These are phyloP conservation scores for Dillenia turbinata DNA, from an alignment of 164 flowering plant species.

Conservation along the genomic window DNA sequence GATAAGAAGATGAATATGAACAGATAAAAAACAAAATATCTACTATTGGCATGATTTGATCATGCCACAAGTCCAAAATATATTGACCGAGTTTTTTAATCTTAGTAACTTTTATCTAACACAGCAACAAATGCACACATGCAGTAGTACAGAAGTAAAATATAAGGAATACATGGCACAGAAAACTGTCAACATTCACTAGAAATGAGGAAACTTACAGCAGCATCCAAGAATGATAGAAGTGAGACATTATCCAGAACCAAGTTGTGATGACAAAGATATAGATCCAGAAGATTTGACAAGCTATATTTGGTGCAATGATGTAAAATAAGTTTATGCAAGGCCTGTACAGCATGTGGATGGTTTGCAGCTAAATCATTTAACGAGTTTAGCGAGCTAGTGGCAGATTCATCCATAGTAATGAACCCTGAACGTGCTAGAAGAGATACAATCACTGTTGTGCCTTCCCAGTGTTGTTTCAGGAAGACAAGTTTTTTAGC, in stretches of 20 bases:
- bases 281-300: conserved; percentile 84
- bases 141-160: background rate
- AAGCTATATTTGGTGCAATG: conserved; percentile 62
- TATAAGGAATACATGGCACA: conserved; percentile 4
- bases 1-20: too few relatives aligned
- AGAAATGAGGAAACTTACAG: conserved; percentile 55
- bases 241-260: conserved; percentile 54
- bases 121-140: too few relatives aligned
- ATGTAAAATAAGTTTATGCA: conserved; percentile 63
- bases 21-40: too few relatives aligned
- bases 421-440: conserved; percentile 77
- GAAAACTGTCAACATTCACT: conserved; percentile 16
- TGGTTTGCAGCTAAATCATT: conserved; percentile 19
- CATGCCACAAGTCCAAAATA: too few relatives aligned
- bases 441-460: conserved; percentile 56
- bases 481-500: conserved; percentile 70
- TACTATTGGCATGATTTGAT: too few relatives aligned
- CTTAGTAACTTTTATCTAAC: too few relatives aligned
- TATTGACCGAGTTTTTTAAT: too few relatives aligned
- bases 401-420: conserved; percentile 20
- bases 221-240: conserved; percentile 55
- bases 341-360: conserved; percentile 37
- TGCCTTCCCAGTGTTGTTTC: conserved; percentile 76
- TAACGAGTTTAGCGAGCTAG: conserved; percentile 25
- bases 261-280: conserved; percentile 71